These are phyloP conservation scores for Ensete glaucum DNA, from an alignment of 176 grass and related monocot species.

Conservation along the genomic window DNA sequence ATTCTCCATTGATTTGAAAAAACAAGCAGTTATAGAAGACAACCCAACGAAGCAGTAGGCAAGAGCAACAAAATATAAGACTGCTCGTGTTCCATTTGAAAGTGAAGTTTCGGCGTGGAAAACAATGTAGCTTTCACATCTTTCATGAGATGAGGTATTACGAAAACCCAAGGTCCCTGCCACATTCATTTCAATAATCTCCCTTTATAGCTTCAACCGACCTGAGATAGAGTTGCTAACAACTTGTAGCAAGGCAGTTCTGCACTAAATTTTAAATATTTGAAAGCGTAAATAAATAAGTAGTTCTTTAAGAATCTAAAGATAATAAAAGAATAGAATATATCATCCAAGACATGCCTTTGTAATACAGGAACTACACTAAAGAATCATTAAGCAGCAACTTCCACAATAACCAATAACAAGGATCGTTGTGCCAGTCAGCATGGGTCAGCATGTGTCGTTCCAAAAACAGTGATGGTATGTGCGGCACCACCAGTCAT, in stretches of 20 bases:
- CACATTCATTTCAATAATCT: not conserved
- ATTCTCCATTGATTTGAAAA: constrained; percentile 83
- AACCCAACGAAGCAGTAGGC: constrained; percentile 73
- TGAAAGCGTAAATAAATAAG: not conserved
- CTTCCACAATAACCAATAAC: too few species aligned
- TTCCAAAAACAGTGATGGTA: too few species aligned
- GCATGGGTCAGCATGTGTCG: too few species aligned
- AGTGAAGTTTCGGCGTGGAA: constrained; percentile 48
- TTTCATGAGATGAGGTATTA: not conserved
- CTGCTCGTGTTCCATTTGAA: constrained; percentile 25
- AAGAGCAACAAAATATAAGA: constrained; percentile 42
- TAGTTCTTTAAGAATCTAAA: not conserved
- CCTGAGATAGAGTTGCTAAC: not conserved
- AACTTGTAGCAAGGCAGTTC: not conserved
- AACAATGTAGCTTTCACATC: constrained; percentile 40
- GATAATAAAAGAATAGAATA: not conserved
- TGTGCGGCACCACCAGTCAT: too few species aligned
- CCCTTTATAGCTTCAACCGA: not conserved
- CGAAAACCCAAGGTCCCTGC: not conserved
- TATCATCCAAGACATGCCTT: not conserved
- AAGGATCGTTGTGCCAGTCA: too few species aligned
- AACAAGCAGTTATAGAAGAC: constrained; percentile 53
- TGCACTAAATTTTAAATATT: not conserved
- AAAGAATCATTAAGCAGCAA: too few species aligned
- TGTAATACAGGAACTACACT: not conserved